Percentiles rank a stretch among this genome's conserved stretches.
phyloP scores from a whole-genome alignment of 1,284 basidiomycete species.

The Sporisorium reilianum region DNA sequence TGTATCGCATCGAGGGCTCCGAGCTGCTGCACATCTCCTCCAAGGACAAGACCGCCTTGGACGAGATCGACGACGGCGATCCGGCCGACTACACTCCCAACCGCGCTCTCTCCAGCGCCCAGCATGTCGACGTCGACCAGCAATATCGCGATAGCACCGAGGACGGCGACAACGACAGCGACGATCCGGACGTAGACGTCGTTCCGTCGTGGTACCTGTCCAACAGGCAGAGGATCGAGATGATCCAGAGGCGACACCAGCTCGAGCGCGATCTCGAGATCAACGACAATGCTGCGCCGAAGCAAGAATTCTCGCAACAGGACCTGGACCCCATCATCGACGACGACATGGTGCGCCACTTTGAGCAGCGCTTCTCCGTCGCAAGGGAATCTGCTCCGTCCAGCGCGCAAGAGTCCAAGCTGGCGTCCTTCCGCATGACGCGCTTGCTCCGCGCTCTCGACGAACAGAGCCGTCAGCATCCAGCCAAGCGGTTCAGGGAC shows the following conservation, averaged over 20 bases:
- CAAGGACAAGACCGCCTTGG: not conserved
- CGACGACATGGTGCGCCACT: not conserved
- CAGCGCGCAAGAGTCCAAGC: not conserved
- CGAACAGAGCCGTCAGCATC: not conserved
- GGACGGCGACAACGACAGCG: not conserved
- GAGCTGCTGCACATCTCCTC: not conserved
- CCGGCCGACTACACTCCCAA: not conserved
- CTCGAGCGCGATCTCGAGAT: not conserved
- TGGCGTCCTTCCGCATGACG: not conserved
- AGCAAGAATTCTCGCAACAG: not conserved
- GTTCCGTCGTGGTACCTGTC: not conserved
- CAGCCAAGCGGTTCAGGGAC: not conserved
- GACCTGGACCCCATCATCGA: not conserved
- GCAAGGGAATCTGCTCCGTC: not conserved
- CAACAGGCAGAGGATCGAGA: not conserved
- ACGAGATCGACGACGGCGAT: not conserved
- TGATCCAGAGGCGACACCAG: not conserved
- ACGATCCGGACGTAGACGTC: not conserved
- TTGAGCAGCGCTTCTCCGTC: not conserved
- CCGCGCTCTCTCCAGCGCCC: not conserved
- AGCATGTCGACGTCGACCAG: not conserved
- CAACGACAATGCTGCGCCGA: not conserved
- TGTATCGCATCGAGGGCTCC: not conserved
- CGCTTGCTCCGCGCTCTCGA: constrained; percentile 1
- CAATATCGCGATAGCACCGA: not conserved